Base-by-base conservation (phyloP, 495 filamentous ascomycete species). In the Acidiella bohemica region DNA sequence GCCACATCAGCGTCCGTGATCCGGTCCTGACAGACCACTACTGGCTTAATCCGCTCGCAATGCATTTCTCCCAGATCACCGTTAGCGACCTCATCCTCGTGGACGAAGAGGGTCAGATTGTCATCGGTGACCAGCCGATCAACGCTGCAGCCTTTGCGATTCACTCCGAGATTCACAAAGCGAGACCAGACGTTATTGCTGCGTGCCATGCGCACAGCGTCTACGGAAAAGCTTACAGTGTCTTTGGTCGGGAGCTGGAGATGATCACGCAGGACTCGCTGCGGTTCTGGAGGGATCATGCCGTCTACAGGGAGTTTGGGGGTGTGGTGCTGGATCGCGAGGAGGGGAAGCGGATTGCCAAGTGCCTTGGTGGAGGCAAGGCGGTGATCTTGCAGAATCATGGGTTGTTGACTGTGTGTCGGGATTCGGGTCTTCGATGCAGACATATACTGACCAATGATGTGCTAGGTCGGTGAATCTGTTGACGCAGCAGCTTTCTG, bases 141-240 rank as follows among this genome's bases (percentile, higher is more conserved):
- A 84, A 83, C 56, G 71, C 74, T 17, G 76, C 80, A 4, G 80
- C 76, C 2, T 83, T 79, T 52, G 63, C 74, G 42, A 84, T 84
- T 51, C 80, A 75, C 52, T 61, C 60, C 14, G 66, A 66, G 27
- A 67, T 75, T 18, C 72, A 75, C 53, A 67, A 66, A 50, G 66
- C 67, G 7, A 53, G 70, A 10, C 69, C 67, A 8, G 61, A 72
- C 41, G 62, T 67, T 16, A 60, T 70, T 45, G 66, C 67, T 0
- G 67, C 67, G 16, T 71, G 69, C 53, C 71, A 75, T 43, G 67
- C 70, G 10, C 71, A 75, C 52, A 64, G 59, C 17, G 59, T 58
- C 29, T 63, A 66, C 20, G 72, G 71, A 1, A 64, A 68, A 31
- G 70, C 71, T 9, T 76, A 64, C 60, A 61, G 59, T 22, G 63